Conservation (phyloP, 768 basidiomycete genomes). For the Sarcomyxa edulis region DNA sequence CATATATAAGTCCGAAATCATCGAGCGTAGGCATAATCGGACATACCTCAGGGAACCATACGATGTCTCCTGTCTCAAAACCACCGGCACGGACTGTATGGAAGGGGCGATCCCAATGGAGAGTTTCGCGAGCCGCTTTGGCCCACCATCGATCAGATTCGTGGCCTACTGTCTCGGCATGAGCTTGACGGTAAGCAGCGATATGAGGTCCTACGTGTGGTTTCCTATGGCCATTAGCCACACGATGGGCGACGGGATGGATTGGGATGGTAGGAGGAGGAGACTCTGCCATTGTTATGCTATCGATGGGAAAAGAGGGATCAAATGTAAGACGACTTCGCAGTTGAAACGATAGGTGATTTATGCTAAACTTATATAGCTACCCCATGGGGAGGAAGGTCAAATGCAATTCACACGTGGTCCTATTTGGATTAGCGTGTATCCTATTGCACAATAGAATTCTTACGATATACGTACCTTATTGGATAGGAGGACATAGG, state of each 20-base stretch:
- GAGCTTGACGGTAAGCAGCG: constrained; percentile 64
- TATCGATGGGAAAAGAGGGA: constrained; percentile 6
- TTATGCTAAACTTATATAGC: too few relatives aligned
- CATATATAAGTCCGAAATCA: too few relatives aligned
- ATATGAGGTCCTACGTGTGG: constrained; percentile 81
- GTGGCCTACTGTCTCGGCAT: constrained; percentile 68
- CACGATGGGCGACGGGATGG: constrained; percentile 75
- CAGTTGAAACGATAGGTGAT: too few relatives aligned
- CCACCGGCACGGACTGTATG: constrained; percentile 77
- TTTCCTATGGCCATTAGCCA: constrained; percentile 53
- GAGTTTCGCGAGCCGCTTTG: constrained; percentile 72
- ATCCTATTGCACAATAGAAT: too few relatives aligned
- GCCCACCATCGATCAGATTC: constrained; percentile 87
- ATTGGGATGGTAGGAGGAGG: constrained; percentile 27
- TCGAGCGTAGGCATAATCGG: too few relatives aligned
- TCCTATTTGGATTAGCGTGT: too few relatives aligned
- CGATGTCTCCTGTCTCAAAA: constrained; percentile 82
- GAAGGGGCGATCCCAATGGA: constrained; percentile 90
- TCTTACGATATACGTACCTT: too few relatives aligned
- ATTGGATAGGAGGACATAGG: too few relatives aligned
- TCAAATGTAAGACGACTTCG: neutral
- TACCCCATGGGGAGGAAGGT: too few relatives aligned
- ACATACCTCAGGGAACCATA: constrained; percentile 99
- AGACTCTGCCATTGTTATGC: constrained; percentile 39
- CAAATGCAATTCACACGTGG: too few relatives aligned